These are phyloP conservation scores for Xylaria bambusicola DNA, from an alignment of 495 filamentous ascomycete genomes.

Conservation along the genomic window DNA sequence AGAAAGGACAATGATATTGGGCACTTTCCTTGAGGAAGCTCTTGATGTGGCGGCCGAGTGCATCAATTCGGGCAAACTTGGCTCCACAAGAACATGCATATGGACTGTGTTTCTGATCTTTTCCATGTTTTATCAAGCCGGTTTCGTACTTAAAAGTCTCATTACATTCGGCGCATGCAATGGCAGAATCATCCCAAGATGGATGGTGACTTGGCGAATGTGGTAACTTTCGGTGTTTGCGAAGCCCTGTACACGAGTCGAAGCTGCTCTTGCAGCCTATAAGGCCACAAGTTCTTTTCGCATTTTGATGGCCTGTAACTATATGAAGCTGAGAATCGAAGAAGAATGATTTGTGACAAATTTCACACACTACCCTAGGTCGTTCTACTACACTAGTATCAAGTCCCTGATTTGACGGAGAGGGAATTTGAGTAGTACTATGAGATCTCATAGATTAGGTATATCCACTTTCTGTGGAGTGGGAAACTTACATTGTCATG, in stretches of 20 bases:
- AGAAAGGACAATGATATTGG: constrained; percentile 32
- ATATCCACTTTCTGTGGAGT: no score
- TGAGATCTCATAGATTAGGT: neutral
- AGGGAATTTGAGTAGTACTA: neutral
- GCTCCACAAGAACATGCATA: constrained; percentile 28
- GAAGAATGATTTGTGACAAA: neutral
- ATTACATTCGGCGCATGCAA: constrained; percentile 26
- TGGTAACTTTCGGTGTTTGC: neutral
- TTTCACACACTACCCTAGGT: neutral
- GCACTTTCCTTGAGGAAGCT: constrained; percentile 16
- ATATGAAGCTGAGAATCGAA: no score
- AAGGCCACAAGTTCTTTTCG: neutral
- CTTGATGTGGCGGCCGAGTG: constrained; percentile 30
- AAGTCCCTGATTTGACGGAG: neutral
- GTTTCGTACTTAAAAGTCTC: neutral
- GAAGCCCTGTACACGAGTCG: neutral
- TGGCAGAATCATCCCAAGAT: neutral
- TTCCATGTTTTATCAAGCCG: constrained; percentile 14
- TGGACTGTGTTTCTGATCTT: constrained; percentile 11
- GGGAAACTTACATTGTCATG: no score
- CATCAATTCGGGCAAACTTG: constrained; percentile 32
- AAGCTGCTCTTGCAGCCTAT: neutral
- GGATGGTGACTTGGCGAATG: constrained; percentile 10
- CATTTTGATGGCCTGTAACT: neutral
- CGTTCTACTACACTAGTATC: no score